Conservation (phyloP, 2,329 filamentous ascomycete species). For the Cadophora gregata region DNA sequence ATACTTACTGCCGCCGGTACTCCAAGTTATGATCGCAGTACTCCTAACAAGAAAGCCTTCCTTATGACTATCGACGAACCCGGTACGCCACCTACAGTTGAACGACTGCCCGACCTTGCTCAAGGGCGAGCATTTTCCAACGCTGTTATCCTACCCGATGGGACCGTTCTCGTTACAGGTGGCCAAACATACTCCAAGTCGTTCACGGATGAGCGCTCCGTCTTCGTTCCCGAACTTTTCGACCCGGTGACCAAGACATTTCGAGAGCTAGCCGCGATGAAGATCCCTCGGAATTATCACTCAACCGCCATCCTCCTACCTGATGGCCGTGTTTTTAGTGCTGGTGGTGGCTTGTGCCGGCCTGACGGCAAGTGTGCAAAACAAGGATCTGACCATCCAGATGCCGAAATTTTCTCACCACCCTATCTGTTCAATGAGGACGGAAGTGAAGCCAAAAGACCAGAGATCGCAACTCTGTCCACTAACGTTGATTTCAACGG, state of each 20-base stretch:
- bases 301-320: background rate
- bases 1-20: background rate
- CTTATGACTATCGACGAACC: background rate
- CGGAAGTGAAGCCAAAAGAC: background rate
- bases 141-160: background rate
- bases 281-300: background rate
- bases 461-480: background rate
- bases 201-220: background rate
- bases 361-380: background rate
- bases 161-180: background rate
- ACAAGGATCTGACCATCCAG: background rate
- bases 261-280: background rate
- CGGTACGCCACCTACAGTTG: background rate
- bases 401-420: background rate
- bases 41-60: background rate
- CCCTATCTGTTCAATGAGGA: background rate
- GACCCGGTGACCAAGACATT: background rate
- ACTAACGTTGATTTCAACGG: background rate
- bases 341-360: background rate
- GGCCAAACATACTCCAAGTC: background rate
- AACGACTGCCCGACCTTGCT: background rate
- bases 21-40: background rate
- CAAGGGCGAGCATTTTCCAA: background rate
- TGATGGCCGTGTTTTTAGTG: background rate
- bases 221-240: background rate